These are phyloP conservation scores for Closterium sp. DNA, from an alignment of 139 green algal species.

Conservation along the genomic window DNA sequence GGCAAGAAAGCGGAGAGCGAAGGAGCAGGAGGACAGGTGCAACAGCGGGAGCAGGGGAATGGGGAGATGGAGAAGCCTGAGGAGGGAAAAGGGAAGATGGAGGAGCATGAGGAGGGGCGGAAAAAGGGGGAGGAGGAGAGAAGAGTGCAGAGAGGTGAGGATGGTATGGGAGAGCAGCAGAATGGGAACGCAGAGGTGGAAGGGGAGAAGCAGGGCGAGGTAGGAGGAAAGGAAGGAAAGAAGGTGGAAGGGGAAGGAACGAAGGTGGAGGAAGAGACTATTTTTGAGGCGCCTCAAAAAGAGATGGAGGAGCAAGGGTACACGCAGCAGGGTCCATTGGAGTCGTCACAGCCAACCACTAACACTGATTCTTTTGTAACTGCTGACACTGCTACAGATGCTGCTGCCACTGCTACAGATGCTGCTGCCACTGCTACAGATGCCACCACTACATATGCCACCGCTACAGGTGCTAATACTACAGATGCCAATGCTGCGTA, in stretches of 20 bases:
- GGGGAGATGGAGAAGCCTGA: too few species aligned
- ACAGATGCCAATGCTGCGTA: neutral
- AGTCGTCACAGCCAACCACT: neutral
- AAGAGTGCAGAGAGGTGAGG: neutral
- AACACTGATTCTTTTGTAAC: neutral
- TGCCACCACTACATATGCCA: neutral
- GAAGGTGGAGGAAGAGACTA: too few species aligned
- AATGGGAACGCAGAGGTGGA: too few species aligned
- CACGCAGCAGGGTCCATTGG: neutral
- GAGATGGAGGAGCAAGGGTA: neutral
- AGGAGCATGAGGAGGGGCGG: neutral
- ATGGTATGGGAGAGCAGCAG: too few species aligned
- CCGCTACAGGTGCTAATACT: neutral
- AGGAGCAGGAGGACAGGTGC: neutral
- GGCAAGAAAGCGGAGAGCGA: neutral
- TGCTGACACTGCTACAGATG: neutral
- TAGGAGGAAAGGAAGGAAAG: too few species aligned
- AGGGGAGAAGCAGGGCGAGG: too few species aligned
- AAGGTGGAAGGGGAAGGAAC: too few species aligned
- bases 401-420: neutral
- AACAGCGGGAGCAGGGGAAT: too few species aligned
- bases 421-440: too few species aligned
- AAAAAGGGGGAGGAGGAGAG: neutral
- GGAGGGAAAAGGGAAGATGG: neutral
- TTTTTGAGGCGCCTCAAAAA: too few species aligned